Percentiles rank a stretch among this genome's conserved stretches.
phyloP scores from a whole-genome alignment of 305 asterid genomes.

The Euphrasia arctica region DNA sequence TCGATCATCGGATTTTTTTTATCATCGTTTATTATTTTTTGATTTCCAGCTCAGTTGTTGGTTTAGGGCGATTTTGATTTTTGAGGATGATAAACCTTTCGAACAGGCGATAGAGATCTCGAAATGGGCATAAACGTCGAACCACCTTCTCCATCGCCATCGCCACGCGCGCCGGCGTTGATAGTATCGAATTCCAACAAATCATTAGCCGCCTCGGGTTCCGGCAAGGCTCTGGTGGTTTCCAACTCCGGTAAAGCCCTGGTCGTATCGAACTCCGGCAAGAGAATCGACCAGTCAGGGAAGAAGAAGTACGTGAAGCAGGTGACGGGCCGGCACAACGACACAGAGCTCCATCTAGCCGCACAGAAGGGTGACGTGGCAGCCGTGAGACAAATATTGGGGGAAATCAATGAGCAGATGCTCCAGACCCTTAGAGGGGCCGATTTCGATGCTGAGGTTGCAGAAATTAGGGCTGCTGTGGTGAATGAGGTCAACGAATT shows the following conservation, averaged over 20 bases:
- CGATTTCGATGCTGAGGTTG: constrained; percentile 74
- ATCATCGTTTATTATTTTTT: background rate
- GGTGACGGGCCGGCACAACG: constrained; percentile 94
- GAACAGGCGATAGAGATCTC: constrained; percentile 57
- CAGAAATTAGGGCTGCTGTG: constrained; percentile 69
- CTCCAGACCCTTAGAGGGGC: constrained; percentile 55
- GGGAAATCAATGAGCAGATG: constrained; percentile 80
- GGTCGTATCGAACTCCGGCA: constrained; percentile 70
- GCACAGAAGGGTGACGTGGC: constrained; percentile 81
- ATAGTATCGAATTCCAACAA: constrained; percentile 59
- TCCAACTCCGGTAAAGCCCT: constrained; percentile 73
- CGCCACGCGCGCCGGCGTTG: constrained; percentile 67
- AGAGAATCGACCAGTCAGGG: constrained; percentile 78
- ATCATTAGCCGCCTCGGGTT: constrained; percentile 45
- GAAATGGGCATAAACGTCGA: constrained; percentile 52
- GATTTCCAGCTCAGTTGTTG: constrained; percentile 3
- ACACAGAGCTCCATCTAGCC: constrained; percentile 92
- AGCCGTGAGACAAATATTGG: constrained; percentile 70
- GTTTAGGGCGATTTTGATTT: constrained; percentile 19
- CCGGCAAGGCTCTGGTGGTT: constrained; percentile 57
- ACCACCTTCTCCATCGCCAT: constrained; percentile 41
- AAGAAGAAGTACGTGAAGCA: constrained; percentile 96
- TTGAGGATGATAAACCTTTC: constrained; percentile 17
- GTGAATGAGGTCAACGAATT: constrained; percentile 86
- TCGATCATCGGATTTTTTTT: background rate